phyloP scores from a whole-genome alignment of 179 eudicot species.

The Patellifolia procumbens region DNA sequence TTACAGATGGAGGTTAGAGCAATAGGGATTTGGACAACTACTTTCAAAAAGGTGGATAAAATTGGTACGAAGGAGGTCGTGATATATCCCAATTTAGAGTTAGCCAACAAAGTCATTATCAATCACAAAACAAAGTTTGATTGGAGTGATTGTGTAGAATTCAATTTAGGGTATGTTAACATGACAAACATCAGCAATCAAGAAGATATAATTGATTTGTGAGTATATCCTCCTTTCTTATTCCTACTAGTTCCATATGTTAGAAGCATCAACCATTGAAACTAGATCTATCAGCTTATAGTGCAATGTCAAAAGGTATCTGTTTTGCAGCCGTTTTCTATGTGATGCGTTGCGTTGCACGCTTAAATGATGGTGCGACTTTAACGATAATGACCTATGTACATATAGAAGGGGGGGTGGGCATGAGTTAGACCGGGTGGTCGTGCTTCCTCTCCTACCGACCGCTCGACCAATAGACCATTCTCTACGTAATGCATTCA shows the following conservation, averaged over 20 bases:
- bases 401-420: too few species aligned
- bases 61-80: slow-evolving; percentile 7
- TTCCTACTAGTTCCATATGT: background rate
- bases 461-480: too few species aligned
- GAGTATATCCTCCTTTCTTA: background rate
- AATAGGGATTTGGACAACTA: slow-evolving; percentile 22
- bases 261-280: too few species aligned
- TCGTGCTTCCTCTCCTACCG: too few species aligned
- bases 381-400: too few species aligned
- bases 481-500: too few species aligned
- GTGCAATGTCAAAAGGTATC: too few species aligned
- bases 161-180: background rate
- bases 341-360: too few species aligned
- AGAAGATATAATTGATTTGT: background rate
- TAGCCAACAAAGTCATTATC: slow-evolving; percentile 14
- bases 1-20: slow-evolving; percentile 21
- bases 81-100: slow-evolving; percentile 22
- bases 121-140: slow-evolving; percentile 23
- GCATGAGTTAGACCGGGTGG: too few species aligned
- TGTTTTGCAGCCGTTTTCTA: too few species aligned
- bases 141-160: slow-evolving; percentile 13
- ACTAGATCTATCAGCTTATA: too few species aligned
- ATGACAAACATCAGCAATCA: background rate
- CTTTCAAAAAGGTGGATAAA: slow-evolving; percentile 12
- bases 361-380: too few species aligned